A percentile compares a stretch with the other conserved stretches of the same genome.
Evolutionary conservation across 1,139 yeast genomes (phyloP).

Genomic region (Debaryomyces subglobosus): DNA sequence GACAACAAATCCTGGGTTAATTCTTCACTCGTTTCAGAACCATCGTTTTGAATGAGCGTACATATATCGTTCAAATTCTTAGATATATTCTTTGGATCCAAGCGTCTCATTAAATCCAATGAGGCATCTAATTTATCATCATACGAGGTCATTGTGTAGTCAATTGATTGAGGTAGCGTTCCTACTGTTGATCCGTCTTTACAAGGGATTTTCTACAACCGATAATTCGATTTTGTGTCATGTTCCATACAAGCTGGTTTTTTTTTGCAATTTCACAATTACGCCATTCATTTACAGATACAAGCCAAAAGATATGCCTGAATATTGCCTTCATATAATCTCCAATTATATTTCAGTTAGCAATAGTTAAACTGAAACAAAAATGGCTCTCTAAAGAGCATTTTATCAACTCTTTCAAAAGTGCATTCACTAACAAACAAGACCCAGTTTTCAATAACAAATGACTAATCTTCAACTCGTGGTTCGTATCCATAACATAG

Average conservation of each 20-base stretch:
- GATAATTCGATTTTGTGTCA: background rate
- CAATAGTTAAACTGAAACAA: background rate
- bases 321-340: background rate
- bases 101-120: conserved; percentile 79
- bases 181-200: background rate
- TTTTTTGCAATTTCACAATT: background rate
- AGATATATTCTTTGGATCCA: conserved; percentile 74
- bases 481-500: too few species aligned
- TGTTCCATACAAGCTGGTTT: background rate
- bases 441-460: too few species aligned
- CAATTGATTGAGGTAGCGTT: background rate
- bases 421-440: too few species aligned
- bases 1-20: conserved; percentile 86
- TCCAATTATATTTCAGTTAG: background rate
- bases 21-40: conserved; percentile 34
- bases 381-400: too few species aligned
- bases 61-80: conserved; percentile 70
- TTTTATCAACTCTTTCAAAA: too few species aligned
- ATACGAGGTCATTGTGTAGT: conserved; percentile 19
- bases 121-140: conserved; percentile 86
- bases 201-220: background rate
- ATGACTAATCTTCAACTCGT: too few species aligned
- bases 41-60: conserved; percentile 61
- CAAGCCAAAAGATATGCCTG: background rate
- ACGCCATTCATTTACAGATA: background rate